A percentile compares a stretch with the other conserved stretches of the same genome.
Evolutionary conservation across 768 basidiomycete species (phyloP).

Genomic region (Neoboletus magnificus): DNA sequence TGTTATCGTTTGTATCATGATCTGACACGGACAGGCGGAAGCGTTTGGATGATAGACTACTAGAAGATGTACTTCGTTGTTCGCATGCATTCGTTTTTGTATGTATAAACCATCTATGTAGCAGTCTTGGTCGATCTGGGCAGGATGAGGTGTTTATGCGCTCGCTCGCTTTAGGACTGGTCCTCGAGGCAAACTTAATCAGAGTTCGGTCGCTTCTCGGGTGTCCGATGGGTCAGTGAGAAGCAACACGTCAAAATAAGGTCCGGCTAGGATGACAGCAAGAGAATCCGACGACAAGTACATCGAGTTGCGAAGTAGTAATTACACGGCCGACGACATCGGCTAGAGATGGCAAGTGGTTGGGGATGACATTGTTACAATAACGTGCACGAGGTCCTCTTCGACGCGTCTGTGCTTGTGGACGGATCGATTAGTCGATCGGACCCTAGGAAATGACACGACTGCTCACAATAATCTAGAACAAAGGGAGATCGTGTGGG

Average conservation of each 20-base stretch:
- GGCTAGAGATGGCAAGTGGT: slow-evolving; percentile 14
- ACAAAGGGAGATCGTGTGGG: slow-evolving; percentile 7
- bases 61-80: slow-evolving; percentile 13
- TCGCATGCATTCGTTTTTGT: slow-evolving; percentile 24
- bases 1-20: slow-evolving; percentile 11
- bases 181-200: background rate
- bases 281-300: slow-evolving; percentile 12
- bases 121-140: slow-evolving; percentile 1
- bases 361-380: slow-evolving; percentile 24
- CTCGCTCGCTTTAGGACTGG: background rate
- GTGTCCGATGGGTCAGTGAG: background rate
- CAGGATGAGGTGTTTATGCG: background rate
- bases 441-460: background rate
- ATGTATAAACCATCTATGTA: slow-evolving; percentile 9
- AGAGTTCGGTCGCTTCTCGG: background rate
- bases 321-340: slow-evolving; percentile 24
- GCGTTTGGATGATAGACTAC: slow-evolving; percentile 2
- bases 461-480: slow-evolving; percentile 27
- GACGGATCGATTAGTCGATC: background rate
- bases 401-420: slow-evolving; percentile 13
- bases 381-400: slow-evolving; percentile 19
- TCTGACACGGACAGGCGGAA: background rate
- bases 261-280: slow-evolving; percentile 3
- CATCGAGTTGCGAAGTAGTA: slow-evolving; percentile 17
- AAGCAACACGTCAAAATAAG: background rate